phyloP scores from a whole-genome alignment of 1,284 basidiomycete species.

The Cutaneotrichosporon dermatis region DNA sequence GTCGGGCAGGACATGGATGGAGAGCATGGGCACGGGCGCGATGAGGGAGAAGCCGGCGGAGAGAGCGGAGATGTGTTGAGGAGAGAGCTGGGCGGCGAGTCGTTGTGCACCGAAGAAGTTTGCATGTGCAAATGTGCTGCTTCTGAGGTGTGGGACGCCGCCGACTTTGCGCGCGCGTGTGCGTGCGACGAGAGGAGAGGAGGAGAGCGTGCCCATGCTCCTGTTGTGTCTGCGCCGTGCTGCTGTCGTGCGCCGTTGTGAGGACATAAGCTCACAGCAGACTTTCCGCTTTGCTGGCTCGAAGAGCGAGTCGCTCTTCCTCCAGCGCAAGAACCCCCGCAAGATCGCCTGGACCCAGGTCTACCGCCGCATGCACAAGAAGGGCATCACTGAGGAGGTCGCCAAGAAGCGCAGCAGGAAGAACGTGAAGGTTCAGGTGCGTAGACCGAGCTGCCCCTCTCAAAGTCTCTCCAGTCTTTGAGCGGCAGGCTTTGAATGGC shows the following conservation, averaged over 20 bases:
- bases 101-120: too few species aligned
- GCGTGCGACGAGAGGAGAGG: not conserved
- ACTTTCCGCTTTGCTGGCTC: conserved; percentile 86
- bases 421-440: conserved; percentile 80
- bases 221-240: not conserved
- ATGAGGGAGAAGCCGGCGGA: too few species aligned
- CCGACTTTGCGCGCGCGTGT: too few species aligned
- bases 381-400: conserved; percentile 97
- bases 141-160: too few species aligned
- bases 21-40: not conserved
- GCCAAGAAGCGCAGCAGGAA: conserved; percentile 97
- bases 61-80: too few species aligned
- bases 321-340: conserved; percentile 99
- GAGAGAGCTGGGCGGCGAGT: too few species aligned
- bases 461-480: too few species aligned
- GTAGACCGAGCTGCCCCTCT: conserved; percentile 12
- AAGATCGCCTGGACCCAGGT: conserved; percentile 98
- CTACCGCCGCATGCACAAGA: conserved; percentile 98
- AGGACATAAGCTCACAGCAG: conserved; percentile 49
- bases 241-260: not conserved
- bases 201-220: not conserved
- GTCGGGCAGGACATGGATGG: not conserved
- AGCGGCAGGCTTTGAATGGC: not conserved
- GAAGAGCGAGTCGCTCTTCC: conserved; percentile 94
- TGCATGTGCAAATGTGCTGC: too few species aligned